Percentiles rank a stretch among this genome's conserved stretches.
Conservation (phyloP, 345 rosid genomes). For the Lenwebbia sp. region DNA sequence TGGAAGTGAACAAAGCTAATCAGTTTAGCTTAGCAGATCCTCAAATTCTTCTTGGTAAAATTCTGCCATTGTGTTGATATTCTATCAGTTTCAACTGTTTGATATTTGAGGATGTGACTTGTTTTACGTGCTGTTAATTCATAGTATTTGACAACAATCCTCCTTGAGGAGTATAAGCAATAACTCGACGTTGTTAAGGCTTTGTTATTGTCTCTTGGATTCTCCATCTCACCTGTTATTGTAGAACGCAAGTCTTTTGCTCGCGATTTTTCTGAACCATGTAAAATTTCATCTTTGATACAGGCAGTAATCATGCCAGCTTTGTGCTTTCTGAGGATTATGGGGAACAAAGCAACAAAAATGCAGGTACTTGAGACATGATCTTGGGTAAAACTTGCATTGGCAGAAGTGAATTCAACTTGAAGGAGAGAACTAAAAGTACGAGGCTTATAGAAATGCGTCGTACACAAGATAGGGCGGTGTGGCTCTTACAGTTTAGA, state of each 20-base stretch:
- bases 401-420: neutral
- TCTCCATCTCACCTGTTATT: neutral
- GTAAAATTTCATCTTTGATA: neutral
- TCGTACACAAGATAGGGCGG: neutral
- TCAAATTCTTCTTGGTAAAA: neutral
- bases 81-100: neutral
- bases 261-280: neutral
- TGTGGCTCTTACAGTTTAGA: neutral
- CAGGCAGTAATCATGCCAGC: constrained; percentile 81
- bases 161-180: neutral
- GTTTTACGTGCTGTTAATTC: neutral
- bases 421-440: neutral
- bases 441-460: neutral
- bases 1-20: neutral
- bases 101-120: neutral
- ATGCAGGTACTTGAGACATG: constrained; percentile 34
- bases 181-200: neutral
- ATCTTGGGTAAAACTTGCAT: neutral
- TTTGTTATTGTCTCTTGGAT: neutral
- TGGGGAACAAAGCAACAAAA: constrained; percentile 59
- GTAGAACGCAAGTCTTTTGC: neutral
- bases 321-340: constrained; percentile 63
- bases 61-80: neutral
- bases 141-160: neutral
- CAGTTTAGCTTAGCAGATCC: neutral